Conservation (phyloP, 2,329 filamentous ascomycete genomes). For the Colletotrichum truncatum region DNA sequence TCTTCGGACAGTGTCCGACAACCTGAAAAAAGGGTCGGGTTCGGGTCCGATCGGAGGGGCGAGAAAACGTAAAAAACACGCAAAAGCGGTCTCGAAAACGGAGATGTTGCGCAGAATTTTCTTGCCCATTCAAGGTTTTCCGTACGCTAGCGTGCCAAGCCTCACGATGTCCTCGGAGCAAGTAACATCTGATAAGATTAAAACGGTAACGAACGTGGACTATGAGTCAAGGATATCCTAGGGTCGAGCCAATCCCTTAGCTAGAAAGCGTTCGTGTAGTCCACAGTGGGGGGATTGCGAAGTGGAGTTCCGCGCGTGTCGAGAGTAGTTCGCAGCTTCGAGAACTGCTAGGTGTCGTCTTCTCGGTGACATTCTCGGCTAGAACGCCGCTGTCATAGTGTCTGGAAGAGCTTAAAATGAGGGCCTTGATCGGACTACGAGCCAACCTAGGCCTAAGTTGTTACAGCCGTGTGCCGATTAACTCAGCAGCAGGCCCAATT, state of each 20-base stretch:
- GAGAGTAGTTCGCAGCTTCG: not conserved
- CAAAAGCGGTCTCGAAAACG: not conserved
- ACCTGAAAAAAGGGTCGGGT: too few relatives aligned
- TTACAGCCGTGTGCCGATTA: too few relatives aligned
- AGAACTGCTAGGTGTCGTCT: not conserved
- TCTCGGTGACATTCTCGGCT: slow-evolving; percentile 2
- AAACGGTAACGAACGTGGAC: not conserved
- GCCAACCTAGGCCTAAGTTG: not conserved
- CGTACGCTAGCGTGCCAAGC: slow-evolving; percentile 15
- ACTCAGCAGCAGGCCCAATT: too few relatives aligned
- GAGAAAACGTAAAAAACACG: not conserved
- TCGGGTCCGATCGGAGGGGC: slow-evolving; percentile 12
- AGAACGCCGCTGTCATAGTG: not conserved
- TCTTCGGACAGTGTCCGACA: not conserved
- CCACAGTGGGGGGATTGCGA: slow-evolving; percentile 21
- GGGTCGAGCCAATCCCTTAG: not conserved
- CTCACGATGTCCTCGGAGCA: not conserved
- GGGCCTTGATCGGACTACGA: not conserved
- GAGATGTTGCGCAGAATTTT: slow-evolving; percentile 1
- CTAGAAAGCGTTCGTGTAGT: not conserved
- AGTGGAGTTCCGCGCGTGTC: slow-evolving; percentile 15
- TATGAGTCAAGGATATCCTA: slow-evolving; percentile 17
- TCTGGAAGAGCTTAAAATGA: not conserved
- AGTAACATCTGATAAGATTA: slow-evolving; percentile 30
- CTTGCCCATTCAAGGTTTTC: not conserved